phyloP scores from a whole-genome alignment of 192 early-diverging fungal genomes.

The Rhizoclosmatium globosum region DNA sequence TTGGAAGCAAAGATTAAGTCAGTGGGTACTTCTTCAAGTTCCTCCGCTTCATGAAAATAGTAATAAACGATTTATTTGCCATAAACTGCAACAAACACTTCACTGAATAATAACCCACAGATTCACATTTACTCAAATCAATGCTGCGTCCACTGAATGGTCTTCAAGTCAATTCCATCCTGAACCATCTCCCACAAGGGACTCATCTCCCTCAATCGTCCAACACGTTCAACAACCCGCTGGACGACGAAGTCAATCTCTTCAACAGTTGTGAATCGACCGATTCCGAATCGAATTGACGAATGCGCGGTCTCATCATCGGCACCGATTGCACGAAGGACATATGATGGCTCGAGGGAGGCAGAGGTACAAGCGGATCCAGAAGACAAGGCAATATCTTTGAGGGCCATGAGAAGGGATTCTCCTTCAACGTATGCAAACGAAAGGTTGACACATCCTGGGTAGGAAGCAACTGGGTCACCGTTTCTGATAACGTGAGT shows the following conservation, averaged over 20 bases:
- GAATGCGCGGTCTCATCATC: constrained; percentile 97
- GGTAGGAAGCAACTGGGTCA: constrained; percentile 78
- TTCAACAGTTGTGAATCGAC: constrained; percentile 93
- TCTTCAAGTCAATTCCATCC: constrained; percentile 91
- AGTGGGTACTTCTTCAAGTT: too few relatives aligned
- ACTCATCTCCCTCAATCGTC: constrained; percentile 91
- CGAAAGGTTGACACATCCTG: constrained; percentile 95
- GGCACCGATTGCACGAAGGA: constrained; percentile 94
- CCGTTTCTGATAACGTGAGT: constrained; percentile 91
- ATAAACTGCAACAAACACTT: too few relatives aligned
- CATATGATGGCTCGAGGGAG: constrained; percentile 94
- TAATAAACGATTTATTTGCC: too few relatives aligned
- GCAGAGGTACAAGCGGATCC: constrained; percentile 97
- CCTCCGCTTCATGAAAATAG: too few relatives aligned
- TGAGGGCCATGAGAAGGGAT: constrained; percentile 96
- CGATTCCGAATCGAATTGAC: constrained; percentile 95
- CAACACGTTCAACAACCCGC: constrained; percentile 82
- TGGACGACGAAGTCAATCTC: constrained; percentile 92
- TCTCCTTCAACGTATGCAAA: constrained; percentile 98
- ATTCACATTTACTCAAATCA: constrained; percentile 41
- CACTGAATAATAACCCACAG: too few relatives aligned
- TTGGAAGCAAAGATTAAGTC: too few relatives aligned
- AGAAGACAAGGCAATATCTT: constrained; percentile 95
- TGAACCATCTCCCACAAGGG: constrained; percentile 99
- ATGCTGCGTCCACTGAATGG: constrained; percentile 92